Evolutionary conservation across 768 basidiomycete genomes (phyloP), one percentile per base, ranked within the genome.

Genomic region (Tremella fuciformis): DNA sequence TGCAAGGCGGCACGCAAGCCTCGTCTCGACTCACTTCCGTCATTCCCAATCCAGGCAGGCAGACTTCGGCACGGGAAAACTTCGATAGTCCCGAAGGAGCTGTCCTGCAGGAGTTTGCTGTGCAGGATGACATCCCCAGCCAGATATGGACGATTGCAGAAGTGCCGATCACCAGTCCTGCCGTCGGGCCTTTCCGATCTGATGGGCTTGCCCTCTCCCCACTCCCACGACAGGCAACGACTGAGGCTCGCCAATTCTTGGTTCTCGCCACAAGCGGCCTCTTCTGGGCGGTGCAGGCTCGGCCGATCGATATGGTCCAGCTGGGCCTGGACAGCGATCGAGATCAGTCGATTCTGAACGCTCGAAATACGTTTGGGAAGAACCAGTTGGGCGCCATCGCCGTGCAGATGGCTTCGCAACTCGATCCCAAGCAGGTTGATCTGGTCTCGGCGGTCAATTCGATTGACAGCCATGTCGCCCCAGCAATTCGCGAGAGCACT

Each of bases 211-310:
- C 62, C 24, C 55, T 68, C 1, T 55, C 59, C 52, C 26, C 68
- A 18, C 29, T 73, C 49, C 34, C 66, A 8, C 53, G 69, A 50
- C 68, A 71, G 54, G 53, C 62, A 25, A 56, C 53, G 21, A 44
- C 46, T 6, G 63, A 67, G 21, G 50, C 61, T 9, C 60, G 68
- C 38, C 63, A 65, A 25, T 73, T 73, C 53, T 84, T 97, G 81
- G 83, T 97, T 58, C 78, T 97, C 50, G 92, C 92, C 6, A 93
- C 91, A 66, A 86, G 85, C 16, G 92, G 91, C 3, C 75, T 96
- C 60, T 88, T 86, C 18, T 86, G 89, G 73, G 79, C 94, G 53
- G 81, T 82, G 24, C 89, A 91, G 78, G 83, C 89, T 56, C 83
- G 91, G 42, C 86, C 93, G 6, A 76, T 94, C 50, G 94, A 98